These are phyloP conservation scores for Aspergillus sp. DNA, from an alignment of 2,329 filamentous ascomycete genomes.

Conservation along the genomic window DNA sequence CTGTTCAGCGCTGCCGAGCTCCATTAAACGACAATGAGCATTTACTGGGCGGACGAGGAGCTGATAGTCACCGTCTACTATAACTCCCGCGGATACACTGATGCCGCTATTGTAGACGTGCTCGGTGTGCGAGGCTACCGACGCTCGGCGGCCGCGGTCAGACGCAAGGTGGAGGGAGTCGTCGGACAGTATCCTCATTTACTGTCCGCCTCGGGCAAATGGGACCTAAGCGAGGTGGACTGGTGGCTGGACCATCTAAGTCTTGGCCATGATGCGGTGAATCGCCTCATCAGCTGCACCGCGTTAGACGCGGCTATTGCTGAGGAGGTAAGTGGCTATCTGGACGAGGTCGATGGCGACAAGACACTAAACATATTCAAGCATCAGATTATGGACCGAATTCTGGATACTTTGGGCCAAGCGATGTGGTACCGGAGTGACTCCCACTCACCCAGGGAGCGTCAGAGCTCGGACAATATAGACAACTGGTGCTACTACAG, in stretches of 20 bases:
- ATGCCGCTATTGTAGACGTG: background rate
- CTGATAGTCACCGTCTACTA: conserved; percentile 1
- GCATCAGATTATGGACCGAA: too few relatives aligned
- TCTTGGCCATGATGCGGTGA: conserved; percentile 1
- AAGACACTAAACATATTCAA: too few relatives aligned
- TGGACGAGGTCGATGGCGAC: too few relatives aligned
- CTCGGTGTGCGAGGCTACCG: background rate
- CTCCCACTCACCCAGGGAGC: too few relatives aligned
- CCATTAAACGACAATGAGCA: background rate
- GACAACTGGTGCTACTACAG: background rate
- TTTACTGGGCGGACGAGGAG: background rate
- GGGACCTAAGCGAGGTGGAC: conserved; percentile 1
- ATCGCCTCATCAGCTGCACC: background rate
- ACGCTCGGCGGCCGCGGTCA: background rate
- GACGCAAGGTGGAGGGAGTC: background rate
- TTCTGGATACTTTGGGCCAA: too few relatives aligned
- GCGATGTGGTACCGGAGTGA: too few relatives aligned
- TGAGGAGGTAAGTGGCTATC: background rate
- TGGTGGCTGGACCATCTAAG: conserved; percentile 3
- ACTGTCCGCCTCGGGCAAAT: background rate
- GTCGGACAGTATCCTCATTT: background rate
- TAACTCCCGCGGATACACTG: conserved; percentile 1
- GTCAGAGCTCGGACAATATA: too few relatives aligned
- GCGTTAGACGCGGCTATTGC: background rate
- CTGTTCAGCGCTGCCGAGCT: too few relatives aligned